Evolutionary conservation across 129 eudicot species (phyloP).

Genomic region (Flaveria brownii): DNA sequence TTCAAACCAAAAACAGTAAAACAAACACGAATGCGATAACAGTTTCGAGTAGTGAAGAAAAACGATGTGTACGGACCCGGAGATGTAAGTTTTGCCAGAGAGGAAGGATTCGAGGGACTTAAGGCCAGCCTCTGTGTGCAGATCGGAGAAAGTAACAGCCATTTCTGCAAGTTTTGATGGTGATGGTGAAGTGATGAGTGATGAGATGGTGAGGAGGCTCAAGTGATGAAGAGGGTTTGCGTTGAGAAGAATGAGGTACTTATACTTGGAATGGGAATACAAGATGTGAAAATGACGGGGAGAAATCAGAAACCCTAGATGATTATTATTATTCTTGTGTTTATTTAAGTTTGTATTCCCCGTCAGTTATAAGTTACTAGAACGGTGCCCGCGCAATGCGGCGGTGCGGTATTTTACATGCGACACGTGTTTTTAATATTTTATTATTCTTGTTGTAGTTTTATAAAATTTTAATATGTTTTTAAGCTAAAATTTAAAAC

Average conservation of each 20-base stretch:
- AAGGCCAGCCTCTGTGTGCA: slow-evolving; percentile 85
- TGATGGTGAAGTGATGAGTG: neutral
- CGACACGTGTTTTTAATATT: too few species aligned
- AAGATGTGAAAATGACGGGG: slow-evolving; percentile 6
- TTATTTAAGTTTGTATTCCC: too few species aligned
- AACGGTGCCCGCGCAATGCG: too few species aligned
- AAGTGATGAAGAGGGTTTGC: neutral
- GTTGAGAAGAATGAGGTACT: neutral
- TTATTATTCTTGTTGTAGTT: too few species aligned
- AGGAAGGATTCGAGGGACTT: slow-evolving; percentile 65
- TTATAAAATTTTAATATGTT: too few species aligned
- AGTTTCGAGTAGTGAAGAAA: neutral
- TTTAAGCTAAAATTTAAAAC: too few species aligned
- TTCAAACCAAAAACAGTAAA: neutral
- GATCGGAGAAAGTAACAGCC: slow-evolving; percentile 86
- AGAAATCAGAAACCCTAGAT: slow-evolving; percentile 27
- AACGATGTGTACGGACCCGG: slow-evolving; percentile 48
- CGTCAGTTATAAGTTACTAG: too few species aligned
- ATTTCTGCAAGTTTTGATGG: slow-evolving; percentile 27
- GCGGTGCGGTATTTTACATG: too few species aligned
- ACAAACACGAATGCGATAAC: neutral
- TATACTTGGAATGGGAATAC: slow-evolving; percentile 11
- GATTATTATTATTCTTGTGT: too few species aligned
- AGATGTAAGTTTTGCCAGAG: slow-evolving; percentile 71
- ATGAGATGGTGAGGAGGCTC: slow-evolving; percentile 26